Percentiles rank a stretch among this genome's conserved stretches.
Evolutionary conservation across 257 asterid species (phyloP).

Genomic region (Mitragyna speciosa): DNA sequence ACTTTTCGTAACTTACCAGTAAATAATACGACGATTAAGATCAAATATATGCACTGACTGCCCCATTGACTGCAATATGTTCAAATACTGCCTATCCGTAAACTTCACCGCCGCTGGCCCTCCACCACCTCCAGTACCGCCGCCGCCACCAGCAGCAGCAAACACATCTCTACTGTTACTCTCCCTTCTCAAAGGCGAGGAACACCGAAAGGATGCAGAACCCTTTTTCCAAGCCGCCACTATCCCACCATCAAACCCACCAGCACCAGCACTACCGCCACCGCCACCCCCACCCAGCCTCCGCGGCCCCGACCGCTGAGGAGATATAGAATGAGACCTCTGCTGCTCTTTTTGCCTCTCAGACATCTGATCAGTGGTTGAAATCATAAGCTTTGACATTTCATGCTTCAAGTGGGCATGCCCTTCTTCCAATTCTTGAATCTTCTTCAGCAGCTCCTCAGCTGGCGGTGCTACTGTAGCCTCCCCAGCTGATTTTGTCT

Average conservation of each 20-base stretch:
- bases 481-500: constrained; percentile 28
- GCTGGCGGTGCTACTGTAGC: constrained; percentile 46
- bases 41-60: constrained; percentile 80
- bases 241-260: constrained; percentile 34
- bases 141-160: constrained; percentile 21
- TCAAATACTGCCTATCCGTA: constrained; percentile 73
- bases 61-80: constrained; percentile 90
- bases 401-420: constrained; percentile 81
- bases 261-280: constrained; percentile 16
- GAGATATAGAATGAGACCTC: constrained; percentile 84
- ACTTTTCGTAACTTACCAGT: constrained; percentile 62
- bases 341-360: constrained; percentile 39
- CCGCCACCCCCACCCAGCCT: constrained; percentile 34
- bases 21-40: constrained; percentile 55
- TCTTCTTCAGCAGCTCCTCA: constrained; percentile 86
- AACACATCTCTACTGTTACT: constrained; percentile 35
- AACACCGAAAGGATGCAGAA: constrained; percentile 61
- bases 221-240: constrained; percentile 58
- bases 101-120: constrained; percentile 57
- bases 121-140: constrained; percentile 21
- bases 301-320: constrained; percentile 55
- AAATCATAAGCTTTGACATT: constrained; percentile 59
- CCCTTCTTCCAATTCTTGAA: constrained; percentile 71
- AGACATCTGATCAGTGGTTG: constrained; percentile 31
- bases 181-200: constrained; percentile 83